Base-by-base conservation (phyloP, 1,284 basidiomycete genomes). In the Chalciporus sp. region DNA sequence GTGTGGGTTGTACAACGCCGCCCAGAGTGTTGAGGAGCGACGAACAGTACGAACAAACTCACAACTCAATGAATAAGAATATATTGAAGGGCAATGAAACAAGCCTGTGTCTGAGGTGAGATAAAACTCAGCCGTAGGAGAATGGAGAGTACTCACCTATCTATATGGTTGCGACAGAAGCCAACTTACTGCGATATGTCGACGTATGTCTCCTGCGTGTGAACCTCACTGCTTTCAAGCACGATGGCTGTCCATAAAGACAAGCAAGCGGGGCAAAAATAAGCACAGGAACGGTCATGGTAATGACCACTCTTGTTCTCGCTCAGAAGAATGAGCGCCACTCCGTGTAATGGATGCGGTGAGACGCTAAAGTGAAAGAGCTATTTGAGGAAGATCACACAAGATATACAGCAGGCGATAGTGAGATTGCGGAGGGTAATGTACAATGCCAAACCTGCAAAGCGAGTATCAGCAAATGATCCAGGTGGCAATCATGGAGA, bases 21-120 rank as follows among this genome's bases (percentile, higher is more conserved):
- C 82, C 87, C 90, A 92, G 90, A 92, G 90, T 92, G 90, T 92
- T 78, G 79, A 79, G 80, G 88, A 91, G 89, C 89, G 41, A 51
- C 16, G 2, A 31, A 33, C 23, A 17, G 12, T 47, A 46, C 14
- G 29, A 41, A 42, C 27, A 45, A 35, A 35, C 28, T 19, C 12
- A 42, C 6, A 40, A 27, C 42, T 17, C 44, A n/a, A 26, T 7
- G 42, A 42, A 28, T 37, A 1, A 45, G 43, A 27, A 56, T 50
- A 11, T 49, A 56, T 55, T 39, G 7, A 11, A 51, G 47, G 23
- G 23, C 23, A 6, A 23, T 23, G 23, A 23, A 23, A 17, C 9
- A 56, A 29, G 17, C 16, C 50, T 20, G 17, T 16, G n/a, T 7
- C 8, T 61, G 26, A 57, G 29, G 26, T n/a, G n/a, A 50, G 27